A percentile compares a stretch with the other conserved stretches of the same genome.
Conservation (phyloP, 1,284 basidiomycete species). For the Trametes polyzona region DNA sequence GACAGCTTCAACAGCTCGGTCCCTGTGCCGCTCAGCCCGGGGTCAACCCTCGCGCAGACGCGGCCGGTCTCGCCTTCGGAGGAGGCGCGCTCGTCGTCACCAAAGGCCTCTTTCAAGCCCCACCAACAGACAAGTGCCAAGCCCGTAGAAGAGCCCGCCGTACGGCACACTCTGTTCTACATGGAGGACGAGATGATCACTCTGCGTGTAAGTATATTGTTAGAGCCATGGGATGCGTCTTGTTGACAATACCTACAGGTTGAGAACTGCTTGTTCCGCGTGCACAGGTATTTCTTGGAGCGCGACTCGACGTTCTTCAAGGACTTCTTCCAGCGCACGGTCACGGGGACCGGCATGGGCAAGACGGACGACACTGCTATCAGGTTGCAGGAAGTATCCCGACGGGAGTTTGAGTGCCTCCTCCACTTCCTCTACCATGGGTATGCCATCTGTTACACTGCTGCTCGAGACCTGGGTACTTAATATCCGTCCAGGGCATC, state of each 20-base stretch:
- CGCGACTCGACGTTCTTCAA: conserved; percentile 39
- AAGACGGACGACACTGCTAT: conserved; percentile 30
- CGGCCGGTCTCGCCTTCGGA: conserved; percentile 16
- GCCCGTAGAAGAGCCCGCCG: conserved; percentile 17
- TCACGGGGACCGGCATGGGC: conserved; percentile 17
- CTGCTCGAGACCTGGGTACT: background rate
- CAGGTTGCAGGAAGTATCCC: conserved; percentile 25
- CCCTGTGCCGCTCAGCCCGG: conserved; percentile 22
- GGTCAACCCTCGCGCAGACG: conserved; percentile 25
- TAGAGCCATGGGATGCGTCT: background rate
- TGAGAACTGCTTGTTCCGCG: conserved; percentile 34
- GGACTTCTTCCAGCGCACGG: conserved; percentile 32
- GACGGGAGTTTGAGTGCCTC: conserved; percentile 32
- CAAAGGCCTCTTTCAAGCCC: conserved; percentile 9
- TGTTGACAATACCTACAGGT: conserved; percentile 27
- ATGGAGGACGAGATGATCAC: conserved; percentile 34
- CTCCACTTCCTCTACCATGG: conserved; percentile 34
- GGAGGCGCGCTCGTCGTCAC: conserved; percentile 14
- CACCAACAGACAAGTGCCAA: conserved; percentile 12
- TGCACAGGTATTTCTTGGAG: conserved; percentile 38
- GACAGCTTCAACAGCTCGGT: conserved; percentile 14
- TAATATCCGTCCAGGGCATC: conserved; percentile 7
- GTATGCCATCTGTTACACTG: conserved; percentile 9
- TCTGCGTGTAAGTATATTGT: conserved; percentile 23
- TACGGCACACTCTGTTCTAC: conserved; percentile 31